Evolutionary conservation across 1,284 basidiomycete genomes (phyloP), one percentile per base, ranked within the genome.

Genomic region (Schizopora paradoxa): DNA sequence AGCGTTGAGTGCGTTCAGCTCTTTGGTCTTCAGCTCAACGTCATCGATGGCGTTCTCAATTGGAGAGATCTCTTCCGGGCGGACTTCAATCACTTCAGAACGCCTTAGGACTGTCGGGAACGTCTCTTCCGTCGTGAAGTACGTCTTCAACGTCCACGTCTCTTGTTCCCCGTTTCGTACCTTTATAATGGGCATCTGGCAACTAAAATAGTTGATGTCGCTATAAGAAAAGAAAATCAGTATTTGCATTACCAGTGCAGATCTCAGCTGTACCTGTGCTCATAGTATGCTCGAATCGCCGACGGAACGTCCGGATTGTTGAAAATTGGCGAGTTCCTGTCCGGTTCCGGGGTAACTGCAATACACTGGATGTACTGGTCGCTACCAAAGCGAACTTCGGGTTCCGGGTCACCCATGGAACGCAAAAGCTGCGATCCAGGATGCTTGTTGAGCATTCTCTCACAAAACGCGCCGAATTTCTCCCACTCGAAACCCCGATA

Each of bases 401-500:
- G 83, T 10, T 84, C 76, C 2, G 93, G 89, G 37, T 92, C 85
- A 2, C 83, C 79, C 37, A 77, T 73, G 13, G 72, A 77, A 58
- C 86, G 87, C 48, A 96, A 69, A 8, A 97, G 68, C 50, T 85
- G 86, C 1, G 92, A 88, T 32, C 83, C 83, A 2, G 91, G 86
- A 61, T 97, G 91, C 64, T 97, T 97, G 66, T 83, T 85, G 39
- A 95, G 79, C 77, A 97, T 87, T 23, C 86, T 73, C 64, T 97
- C 94, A 66, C 91, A 94, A 68, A 96, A 89, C 18, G 83, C 79
- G 4, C 80, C 82, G 53, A 85, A 86, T 58, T 89, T 92, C 66
- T 94, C 91, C 86, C 86, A 89, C 58, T 91, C 89, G 57, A 82
- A 86, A 1, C 90, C 92, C 40, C 94, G 91, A 65, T 91, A 93